Evolutionary conservation across 371 early-diverging fungal species (phyloP), one percentile per base, ranked within the genome.

Genomic region (Haplosporangium sp.): DNA sequence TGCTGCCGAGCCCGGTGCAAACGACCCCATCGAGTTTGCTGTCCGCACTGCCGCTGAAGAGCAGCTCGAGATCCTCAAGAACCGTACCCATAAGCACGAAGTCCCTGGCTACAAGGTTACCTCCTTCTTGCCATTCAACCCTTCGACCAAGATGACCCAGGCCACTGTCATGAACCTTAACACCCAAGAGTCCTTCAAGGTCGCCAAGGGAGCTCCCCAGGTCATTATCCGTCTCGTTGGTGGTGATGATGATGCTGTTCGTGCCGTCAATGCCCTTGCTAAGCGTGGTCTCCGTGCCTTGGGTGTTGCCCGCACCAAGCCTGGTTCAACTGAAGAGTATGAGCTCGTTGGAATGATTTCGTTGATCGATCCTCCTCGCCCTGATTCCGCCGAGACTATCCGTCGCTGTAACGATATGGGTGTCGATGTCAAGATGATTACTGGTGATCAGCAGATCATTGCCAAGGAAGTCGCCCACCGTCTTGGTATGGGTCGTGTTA

Each of bases 151-250:
- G 82, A 90, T 94, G 87, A 95, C 96, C 50, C 93, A 93, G 80
- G 95, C 95, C 48, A 93, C 91, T 10, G 91, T 96, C 40, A 83
- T 86, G 64, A 89, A 92, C 80, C 80, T 85, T 52, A 75, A 84
- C 43, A 91, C 86, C 46, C 89, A 86, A 52, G 86, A 86, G 74
- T 81, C 86, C 21, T 96, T 94, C 85, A 86, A 92, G 73, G 93
- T 92, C 43, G 94, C 95, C 71, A 97, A 97, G 86, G 97, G 97
- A 70, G 96, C 97, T 47, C 97, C 96, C n/a, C 96, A 95, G 74
- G 96, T 95, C 38, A 94, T 96, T 59, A 84, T 94, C 64, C 83
- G 86, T 62, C 89, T 96, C 58, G 92, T 90, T 20, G 94, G 94
- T 58, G 94, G 93, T 42, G 87, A 93, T 83, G 84, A 86, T 57